Conservation (phyloP, 495 filamentous ascomycete species). For the Pyrenula massariospora region DNA sequence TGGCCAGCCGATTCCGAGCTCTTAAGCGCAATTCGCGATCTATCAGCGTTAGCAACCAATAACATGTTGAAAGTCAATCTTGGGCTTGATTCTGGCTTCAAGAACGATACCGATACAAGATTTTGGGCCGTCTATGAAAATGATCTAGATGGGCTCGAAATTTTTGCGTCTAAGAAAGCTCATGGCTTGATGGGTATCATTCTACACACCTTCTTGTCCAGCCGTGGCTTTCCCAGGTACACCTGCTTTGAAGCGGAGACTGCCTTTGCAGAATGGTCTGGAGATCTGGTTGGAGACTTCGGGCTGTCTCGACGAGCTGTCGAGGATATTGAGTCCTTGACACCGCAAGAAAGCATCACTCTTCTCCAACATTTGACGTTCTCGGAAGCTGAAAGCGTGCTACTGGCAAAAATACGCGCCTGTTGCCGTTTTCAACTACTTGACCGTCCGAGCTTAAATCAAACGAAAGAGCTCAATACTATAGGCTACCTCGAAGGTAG, state of each 20-base stretch:
- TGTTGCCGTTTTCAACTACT: conserved; percentile 37
- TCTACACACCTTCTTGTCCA: conserved; percentile 45
- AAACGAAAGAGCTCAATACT: conserved; percentile 36
- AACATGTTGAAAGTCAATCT: conserved; percentile 25
- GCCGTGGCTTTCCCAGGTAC: conserved; percentile 32
- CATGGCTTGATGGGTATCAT: conserved; percentile 36
- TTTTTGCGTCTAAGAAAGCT: conserved; percentile 44
- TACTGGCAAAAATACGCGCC: conserved; percentile 21
- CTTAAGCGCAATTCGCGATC: conserved; percentile 17
- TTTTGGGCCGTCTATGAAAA: conserved; percentile 45
- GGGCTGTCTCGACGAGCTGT: conserved; percentile 32
- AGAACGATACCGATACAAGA: conserved; percentile 28
- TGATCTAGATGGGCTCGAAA: conserved; percentile 28
- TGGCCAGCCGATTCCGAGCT: conserved; percentile 11
- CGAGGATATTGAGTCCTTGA: conserved; percentile 41
- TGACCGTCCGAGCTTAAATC: conserved; percentile 34
- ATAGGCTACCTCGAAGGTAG: conserved; percentile 36
- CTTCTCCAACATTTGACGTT: conserved; percentile 37
- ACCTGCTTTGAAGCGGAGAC: conserved; percentile 41
- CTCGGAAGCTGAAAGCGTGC: conserved; percentile 18
- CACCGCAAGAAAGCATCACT: conserved; percentile 37
- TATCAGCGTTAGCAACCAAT: conserved; percentile 18
- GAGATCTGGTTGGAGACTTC: conserved; percentile 18
- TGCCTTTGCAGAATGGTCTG: conserved; percentile 26
- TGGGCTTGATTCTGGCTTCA: conserved; percentile 44